Conservation (phyloP, 208 protist genomes). For the Strigomonas galati region DNA sequence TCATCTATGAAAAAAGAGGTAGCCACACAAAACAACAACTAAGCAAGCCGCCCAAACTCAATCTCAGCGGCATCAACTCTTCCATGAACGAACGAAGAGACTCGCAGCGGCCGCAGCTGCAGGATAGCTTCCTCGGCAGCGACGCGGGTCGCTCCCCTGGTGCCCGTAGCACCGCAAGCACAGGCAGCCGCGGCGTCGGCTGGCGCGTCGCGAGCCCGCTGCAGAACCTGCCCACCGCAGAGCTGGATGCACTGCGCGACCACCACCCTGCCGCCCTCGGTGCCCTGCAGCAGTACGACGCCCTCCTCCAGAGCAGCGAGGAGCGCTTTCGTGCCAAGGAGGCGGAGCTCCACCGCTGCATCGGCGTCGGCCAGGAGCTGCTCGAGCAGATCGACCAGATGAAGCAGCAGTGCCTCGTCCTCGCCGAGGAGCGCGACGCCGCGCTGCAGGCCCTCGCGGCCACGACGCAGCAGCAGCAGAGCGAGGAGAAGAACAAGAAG, state of each 20-base stretch:
- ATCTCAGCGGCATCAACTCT: no score
- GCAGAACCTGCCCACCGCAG: slow-evolving; percentile 18
- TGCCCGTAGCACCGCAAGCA: no score
- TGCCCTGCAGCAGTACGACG: slow-evolving; percentile 30
- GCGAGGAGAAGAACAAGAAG: neutral
- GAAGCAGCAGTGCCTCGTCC: slow-evolving; percentile 40
- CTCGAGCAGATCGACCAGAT: slow-evolving; percentile 60
- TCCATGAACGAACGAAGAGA: no score
- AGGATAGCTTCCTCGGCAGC: no score
- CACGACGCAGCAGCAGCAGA: neutral
- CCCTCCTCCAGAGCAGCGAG: slow-evolving; percentile 39
- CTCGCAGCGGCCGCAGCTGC: no score
- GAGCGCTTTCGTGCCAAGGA: slow-evolving; percentile 58
- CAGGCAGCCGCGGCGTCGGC: no score
- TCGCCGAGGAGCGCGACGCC: slow-evolving; percentile 53
- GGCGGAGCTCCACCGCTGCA: slow-evolving; percentile 65
- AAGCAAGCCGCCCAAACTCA: no score
- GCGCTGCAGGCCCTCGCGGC: neutral
- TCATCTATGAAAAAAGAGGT: no score
- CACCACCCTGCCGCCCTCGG: slow-evolving; percentile 26
- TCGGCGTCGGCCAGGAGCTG: slow-evolving; percentile 73
- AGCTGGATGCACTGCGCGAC: slow-evolving; percentile 15
- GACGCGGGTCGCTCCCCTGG: no score
- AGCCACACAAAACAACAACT: no score
- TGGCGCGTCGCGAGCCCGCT: slow-evolving; percentile 22